Evolutionary conservation across 164 flowering plant genomes (phyloP), one percentile per base, ranked within the genome.

Genomic region (Magnolia kwangsiensis): DNA sequence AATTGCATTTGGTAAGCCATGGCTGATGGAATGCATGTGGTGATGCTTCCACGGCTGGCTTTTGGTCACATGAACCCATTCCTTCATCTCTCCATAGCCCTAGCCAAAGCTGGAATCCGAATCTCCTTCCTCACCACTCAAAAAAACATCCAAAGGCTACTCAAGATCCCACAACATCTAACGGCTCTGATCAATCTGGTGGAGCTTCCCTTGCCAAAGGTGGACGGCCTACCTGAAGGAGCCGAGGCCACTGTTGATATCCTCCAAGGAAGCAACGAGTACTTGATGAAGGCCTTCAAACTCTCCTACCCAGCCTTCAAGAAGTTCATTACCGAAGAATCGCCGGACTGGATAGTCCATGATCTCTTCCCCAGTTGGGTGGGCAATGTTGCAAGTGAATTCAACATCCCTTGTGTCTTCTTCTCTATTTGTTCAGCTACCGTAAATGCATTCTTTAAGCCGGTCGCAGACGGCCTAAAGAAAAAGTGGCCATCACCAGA

Each of bases 191-290:
- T 88, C 20, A 59, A 79, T 11, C 50, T 82, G 0, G 81, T 86
- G 16, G 72, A 73, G 63, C 16, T 89, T 2, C 84, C 82, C 6
- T 64, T 86, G 74, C 87, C 89, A 0, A 13, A 63, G 0, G 80
- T 82, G 2, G 76, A 80, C 8, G 55, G 65, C 64, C 74, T 88
- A 45, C 87, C 87, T 0, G 79, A 76, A 21, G 75, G 73, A 8
- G 76, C 82, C 0, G 88, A 86, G 74, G 88, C 91, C 45, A 84
- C 90, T 4, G 71, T 78, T 1, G 90, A 89, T 59, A 37, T 37
- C 7, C 45, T 37, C 45, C 7, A 37, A 4, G 45, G 45, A 0
- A 37, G 45, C 7, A 7, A 2, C 7, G 68, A 23, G n/a, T 59
- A 8, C 63, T 19, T 59, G 63, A 59, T 0, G 63, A 59, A 59